Conservation (phyloP, 805 yeast species). For the Yamadazyma paraphyllophila region DNA sequence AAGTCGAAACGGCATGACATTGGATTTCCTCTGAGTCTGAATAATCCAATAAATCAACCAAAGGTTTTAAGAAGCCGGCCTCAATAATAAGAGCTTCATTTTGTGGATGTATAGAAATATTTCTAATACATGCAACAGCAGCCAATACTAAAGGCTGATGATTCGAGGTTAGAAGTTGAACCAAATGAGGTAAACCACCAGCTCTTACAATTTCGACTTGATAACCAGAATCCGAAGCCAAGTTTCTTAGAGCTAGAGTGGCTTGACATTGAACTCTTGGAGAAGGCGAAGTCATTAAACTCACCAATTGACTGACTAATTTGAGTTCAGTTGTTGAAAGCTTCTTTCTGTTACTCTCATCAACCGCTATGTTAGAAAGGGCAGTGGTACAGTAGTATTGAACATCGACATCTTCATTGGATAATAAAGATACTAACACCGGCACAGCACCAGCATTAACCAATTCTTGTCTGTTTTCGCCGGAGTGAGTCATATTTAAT, state of each 20-base stretch:
- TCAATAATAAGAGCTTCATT: constrained; percentile 95
- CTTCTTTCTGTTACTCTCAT: constrained; percentile 83
- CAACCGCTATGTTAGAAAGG: constrained; percentile 94
- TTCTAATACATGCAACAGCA: constrained; percentile 97
- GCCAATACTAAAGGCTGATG: constrained; percentile 93
- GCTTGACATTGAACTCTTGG: constrained; percentile 99
- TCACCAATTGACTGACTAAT: constrained; percentile 81
- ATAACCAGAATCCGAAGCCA: constrained; percentile 94
- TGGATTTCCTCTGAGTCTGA: constrained; percentile 93
- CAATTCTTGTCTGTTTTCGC: constrained; percentile 92
- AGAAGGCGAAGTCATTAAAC: constrained; percentile 87
- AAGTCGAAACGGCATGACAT: constrained; percentile 96
- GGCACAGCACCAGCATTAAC: constrained; percentile 99
- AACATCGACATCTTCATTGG: constrained; percentile 90
- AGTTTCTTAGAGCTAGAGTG: constrained; percentile 89
- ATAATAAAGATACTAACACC: constrained; percentile 80
- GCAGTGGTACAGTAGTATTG: constrained; percentile 99
- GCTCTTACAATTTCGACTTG: constrained; percentile 95
- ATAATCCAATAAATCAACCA: constrained; percentile 80
- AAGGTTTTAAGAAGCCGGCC: constrained; percentile 92
- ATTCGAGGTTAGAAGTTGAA: constrained; percentile 81
- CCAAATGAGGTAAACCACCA: constrained; percentile 92
- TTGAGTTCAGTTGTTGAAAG: constrained; percentile 91
- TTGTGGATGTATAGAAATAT: constrained; percentile 92
- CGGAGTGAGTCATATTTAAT: constrained; percentile 96